Base-by-base conservation (phyloP, 495 filamentous ascomycete genomes). In the Tuber borchii region DNA sequence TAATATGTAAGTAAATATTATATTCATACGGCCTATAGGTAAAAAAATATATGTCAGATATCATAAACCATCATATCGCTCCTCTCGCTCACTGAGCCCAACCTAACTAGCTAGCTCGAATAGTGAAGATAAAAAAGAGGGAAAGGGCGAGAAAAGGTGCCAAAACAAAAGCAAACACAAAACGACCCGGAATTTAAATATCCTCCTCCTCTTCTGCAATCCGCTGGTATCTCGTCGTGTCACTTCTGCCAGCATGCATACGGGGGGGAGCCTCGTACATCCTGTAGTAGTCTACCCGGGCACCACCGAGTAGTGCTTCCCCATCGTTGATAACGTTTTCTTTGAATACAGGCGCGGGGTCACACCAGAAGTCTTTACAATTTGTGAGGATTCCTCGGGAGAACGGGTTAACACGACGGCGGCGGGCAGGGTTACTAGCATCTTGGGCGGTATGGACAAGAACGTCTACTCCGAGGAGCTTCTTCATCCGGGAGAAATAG, bases 321-420 rank as follows among this genome's bases (percentile, higher is more conserved):
- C 94, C 94, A 73, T 88, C 90, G 77, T 91, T 88, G 44, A 92
- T 88, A 74, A 87, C 87, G 48, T 92, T 90, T 69, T 70, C 72
- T 48, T 73, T 78, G 84, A 97, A 93, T 44, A 96, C 80, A 12
- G 95, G 94, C 26, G 91, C 89, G 0, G 92, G 89, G 82, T 97
- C 95, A 80, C 92, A 93, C 93, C 93, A 99, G 84, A 99, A 99
- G 84, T 99, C 95, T 74, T 90, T 93, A 82, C 95, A 98, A 79
- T 99, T 99, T 45, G 89, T 90, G 42, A 95, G 76, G 22, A 93
- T 83, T 26, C 96, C 95, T 48, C 89, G 88, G 44, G 91, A 94
- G 84, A 93, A 99, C 0, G 93, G 93, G 80, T 99, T 99, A 44
- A 86, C 85, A 74, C 89, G 88, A 69, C 87, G 85, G 26, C 86